Percentiles rank a stretch among this genome's conserved stretches.
Conservation (phyloP, 768 basidiomycete genomes). For the Trametes gibbosa region DNA sequence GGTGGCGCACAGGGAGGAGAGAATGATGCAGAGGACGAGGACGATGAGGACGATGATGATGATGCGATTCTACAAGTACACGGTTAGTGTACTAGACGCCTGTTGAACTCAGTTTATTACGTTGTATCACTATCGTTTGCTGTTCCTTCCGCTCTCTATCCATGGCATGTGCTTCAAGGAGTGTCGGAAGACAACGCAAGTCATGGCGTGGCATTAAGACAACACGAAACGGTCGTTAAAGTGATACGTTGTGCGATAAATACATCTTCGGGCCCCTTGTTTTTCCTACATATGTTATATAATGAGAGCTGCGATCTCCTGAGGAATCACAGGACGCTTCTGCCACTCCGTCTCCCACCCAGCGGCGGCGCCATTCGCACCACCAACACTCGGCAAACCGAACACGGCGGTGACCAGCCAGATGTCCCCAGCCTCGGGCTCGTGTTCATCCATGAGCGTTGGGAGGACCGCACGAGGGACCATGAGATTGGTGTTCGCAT, state of each 20-base stretch:
- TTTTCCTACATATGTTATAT: too few relatives aligned
- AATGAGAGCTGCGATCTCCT: conserved; percentile 32
- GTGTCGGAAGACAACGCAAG: too few relatives aligned
- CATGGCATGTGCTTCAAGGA: too few relatives aligned
- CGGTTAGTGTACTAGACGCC: conserved; percentile 3
- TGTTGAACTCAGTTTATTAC: background rate
- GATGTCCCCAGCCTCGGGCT: conserved; percentile 36
- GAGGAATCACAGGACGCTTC: conserved; percentile 42
- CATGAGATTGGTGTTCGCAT: conserved; percentile 73
- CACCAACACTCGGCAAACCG: conserved; percentile 46
- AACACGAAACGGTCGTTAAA: too few relatives aligned
- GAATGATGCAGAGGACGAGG: conserved; percentile 5
- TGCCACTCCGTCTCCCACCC: conserved; percentile 52
- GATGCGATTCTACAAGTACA: conserved; percentile 25
- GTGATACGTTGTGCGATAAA: too few relatives aligned
- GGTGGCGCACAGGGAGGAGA: background rate
- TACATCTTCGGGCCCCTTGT: too few relatives aligned
- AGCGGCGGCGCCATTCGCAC: conserved; percentile 33
- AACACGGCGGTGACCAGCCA: conserved; percentile 71
- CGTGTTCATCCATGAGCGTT: conserved; percentile 52
- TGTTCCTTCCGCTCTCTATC: background rate
- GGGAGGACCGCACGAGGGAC: conserved; percentile 67
- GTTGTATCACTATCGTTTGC: conserved; percentile 10
- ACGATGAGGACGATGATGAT: conserved; percentile 23
- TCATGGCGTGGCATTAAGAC: too few relatives aligned